A percentile compares a stretch with the other conserved stretches of the same genome.
Conservation (phyloP, 495 filamentous ascomycete species). For the Penicillium waksmanii region DNA sequence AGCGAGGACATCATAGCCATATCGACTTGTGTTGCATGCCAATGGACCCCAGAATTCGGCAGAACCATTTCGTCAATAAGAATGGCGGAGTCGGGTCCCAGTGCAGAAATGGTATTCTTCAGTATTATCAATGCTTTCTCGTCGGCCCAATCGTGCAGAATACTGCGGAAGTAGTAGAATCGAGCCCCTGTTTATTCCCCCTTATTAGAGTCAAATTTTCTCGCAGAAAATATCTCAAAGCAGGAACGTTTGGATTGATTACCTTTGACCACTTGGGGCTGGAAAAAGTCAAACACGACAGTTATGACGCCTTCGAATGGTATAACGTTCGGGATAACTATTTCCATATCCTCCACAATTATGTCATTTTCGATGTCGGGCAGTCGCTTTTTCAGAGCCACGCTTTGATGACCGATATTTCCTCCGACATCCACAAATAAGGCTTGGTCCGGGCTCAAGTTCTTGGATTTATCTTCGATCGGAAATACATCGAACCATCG, state of each 20-base stretch:
- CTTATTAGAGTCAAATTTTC: neutral
- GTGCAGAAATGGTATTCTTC: conserved; percentile 34
- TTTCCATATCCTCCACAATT: conserved; percentile 51
- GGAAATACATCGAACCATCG: conserved; percentile 35
- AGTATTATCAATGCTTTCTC: conserved; percentile 44
- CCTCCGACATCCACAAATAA: conserved; percentile 55
- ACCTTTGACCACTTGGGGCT: conserved; percentile 48
- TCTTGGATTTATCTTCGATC: conserved; percentile 12
- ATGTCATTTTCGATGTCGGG: conserved; percentile 40
- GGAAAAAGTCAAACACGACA: conserved; percentile 49
- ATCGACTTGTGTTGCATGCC: conserved; percentile 26
- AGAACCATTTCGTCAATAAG: conserved; percentile 49
- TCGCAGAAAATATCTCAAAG: neutral
- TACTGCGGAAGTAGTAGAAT: conserved; percentile 49
- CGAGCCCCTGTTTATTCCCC: conserved; percentile 35
- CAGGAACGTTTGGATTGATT: neutral
- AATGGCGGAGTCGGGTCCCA: conserved; percentile 40
- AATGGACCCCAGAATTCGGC: conserved; percentile 20
- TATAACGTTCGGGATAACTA: conserved; percentile 35
- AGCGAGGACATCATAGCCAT: conserved; percentile 35
- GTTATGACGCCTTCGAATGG: conserved; percentile 41
- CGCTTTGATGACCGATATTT: conserved; percentile 49
- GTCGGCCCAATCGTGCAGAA: conserved; percentile 51
- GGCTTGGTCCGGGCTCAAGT: conserved; percentile 14
- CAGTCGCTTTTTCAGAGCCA: conserved; percentile 37